These are phyloP conservation scores for Globisporangium alternatum DNA, from an alignment of 352 stramenopile genomes.

Conservation along the genomic window DNA sequence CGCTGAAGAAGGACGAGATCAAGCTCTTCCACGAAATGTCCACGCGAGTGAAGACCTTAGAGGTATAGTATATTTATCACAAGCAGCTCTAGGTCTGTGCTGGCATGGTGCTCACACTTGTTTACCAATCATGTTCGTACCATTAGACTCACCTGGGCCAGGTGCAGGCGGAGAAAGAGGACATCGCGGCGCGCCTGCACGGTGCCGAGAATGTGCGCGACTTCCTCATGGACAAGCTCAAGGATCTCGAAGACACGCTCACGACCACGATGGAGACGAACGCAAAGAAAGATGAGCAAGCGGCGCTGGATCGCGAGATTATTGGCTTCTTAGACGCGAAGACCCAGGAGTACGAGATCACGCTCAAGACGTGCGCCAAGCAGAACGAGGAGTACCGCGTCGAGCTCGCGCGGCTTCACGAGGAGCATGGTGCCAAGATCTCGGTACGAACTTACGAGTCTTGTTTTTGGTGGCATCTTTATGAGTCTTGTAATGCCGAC, in stretches of 20 bases:
- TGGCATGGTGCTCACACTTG: not conserved
- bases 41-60: constrained; percentile 63
- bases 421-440: constrained; percentile 55
- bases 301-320: constrained; percentile 70
- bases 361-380: constrained; percentile 45
- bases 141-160: constrained; percentile 51
- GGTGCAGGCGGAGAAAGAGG: constrained; percentile 77
- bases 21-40: constrained; percentile 86
- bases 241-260: constrained; percentile 68
- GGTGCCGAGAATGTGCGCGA: constrained; percentile 77
- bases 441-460: constrained; percentile 29
- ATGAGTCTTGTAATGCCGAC: constrained; percentile 1
- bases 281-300: constrained; percentile 67
- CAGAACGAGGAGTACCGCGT: constrained; percentile 50
- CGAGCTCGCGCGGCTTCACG: constrained; percentile 45
- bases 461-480: not conserved
- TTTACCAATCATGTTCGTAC: not conserved
- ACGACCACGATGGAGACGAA: constrained; percentile 46
- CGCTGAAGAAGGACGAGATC: constrained; percentile 79
- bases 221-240: constrained; percentile 85
- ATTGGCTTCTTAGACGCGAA: constrained; percentile 81
- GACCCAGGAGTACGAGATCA: constrained; percentile 71
- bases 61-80: constrained; percentile 28
- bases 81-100: not conserved
- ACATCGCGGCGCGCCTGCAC: constrained; percentile 61